Evolutionary conservation across 768 basidiomycete species (phyloP).

Genomic region (Russula earlei): DNA sequence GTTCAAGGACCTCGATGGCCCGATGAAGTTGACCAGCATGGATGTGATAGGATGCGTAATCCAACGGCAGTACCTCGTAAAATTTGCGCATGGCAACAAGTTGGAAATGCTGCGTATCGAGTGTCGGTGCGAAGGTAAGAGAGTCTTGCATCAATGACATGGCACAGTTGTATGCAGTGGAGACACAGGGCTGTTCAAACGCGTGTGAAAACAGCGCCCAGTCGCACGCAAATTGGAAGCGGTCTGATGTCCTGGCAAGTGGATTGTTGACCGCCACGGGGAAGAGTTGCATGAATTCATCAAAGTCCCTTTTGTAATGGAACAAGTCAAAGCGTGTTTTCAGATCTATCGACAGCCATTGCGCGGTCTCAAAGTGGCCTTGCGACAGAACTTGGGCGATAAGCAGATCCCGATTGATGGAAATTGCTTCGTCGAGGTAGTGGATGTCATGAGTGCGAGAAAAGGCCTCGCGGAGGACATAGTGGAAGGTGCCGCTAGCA

Average conservation of each 20-base stretch:
- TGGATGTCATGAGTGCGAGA: background rate
- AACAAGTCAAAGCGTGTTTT: background rate
- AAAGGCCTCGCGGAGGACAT: background rate
- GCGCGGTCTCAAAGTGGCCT: background rate
- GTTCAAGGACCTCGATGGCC: too few relatives aligned
- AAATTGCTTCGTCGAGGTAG: background rate
- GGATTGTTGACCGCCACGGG: background rate
- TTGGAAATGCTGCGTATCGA: background rate
- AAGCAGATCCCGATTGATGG: background rate
- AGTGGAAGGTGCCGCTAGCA: background rate
- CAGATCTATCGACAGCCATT: too few relatives aligned
- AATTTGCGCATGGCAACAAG: too few relatives aligned
- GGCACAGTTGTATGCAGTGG: background rate
- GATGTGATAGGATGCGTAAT: too few relatives aligned
- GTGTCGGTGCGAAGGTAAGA: background rate
- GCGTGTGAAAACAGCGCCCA: background rate
- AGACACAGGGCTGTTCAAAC: background rate
- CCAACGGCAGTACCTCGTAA: too few relatives aligned
- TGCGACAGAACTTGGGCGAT: background rate
- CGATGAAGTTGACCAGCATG: too few relatives aligned
- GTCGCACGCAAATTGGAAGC: background rate
- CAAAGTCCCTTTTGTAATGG: background rate
- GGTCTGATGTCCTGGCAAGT: too few relatives aligned
- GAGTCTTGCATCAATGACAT: background rate
- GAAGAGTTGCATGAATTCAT: background rate